These are phyloP conservation scores for Ceratocystis ficicola DNA, from an alignment of 2,329 filamentous ascomycete genomes.

Conservation along the genomic window DNA sequence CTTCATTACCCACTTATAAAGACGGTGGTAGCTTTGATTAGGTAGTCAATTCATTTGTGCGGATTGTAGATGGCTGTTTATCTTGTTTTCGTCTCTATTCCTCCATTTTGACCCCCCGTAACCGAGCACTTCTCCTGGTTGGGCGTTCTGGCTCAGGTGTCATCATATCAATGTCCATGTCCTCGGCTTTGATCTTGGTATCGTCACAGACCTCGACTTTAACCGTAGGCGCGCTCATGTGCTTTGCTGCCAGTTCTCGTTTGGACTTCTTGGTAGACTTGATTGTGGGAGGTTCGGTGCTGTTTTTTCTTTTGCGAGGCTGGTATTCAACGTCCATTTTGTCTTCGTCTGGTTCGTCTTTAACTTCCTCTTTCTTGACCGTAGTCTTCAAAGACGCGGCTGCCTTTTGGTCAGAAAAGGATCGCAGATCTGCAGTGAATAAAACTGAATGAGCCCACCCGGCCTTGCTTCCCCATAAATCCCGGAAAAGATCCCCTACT, in stretches of 20 bases:
- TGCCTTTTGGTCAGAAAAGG: conserved; percentile 56
- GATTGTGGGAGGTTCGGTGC: neutral
- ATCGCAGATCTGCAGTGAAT: conserved; percentile 81
- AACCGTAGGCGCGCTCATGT: neutral
- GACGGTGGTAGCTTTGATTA: too few relatives aligned
- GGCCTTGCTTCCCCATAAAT: conserved; percentile 82
- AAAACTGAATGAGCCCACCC: conserved; percentile 97
- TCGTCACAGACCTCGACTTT: conserved; percentile 16
- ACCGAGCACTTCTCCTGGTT: conserved; percentile 17
- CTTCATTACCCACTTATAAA: too few relatives aligned
- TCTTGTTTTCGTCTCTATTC: conserved; percentile 6
- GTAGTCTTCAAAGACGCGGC: conserved; percentile 19
- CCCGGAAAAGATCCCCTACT: conserved; percentile 78
- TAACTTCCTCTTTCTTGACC: conserved; percentile 24
- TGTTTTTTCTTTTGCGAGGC: conserved; percentile 19
- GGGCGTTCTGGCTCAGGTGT: conserved; percentile 19
- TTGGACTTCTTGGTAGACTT: conserved; percentile 13
- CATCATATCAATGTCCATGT: conserved; percentile 20
- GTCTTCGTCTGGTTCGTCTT: conserved; percentile 23
- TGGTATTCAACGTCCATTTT: conserved; percentile 28
- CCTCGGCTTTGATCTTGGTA: conserved; percentile 19
- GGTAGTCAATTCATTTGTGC: too few relatives aligned
- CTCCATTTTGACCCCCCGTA: conserved; percentile 18
- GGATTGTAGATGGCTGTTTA: neutral
- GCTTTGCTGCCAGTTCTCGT: conserved; percentile 9